Evolutionary conservation across 352 stramenopile genomes (phyloP), one percentile per base, ranked within the genome.

Genomic region (Saprolegnia parasitica): DNA sequence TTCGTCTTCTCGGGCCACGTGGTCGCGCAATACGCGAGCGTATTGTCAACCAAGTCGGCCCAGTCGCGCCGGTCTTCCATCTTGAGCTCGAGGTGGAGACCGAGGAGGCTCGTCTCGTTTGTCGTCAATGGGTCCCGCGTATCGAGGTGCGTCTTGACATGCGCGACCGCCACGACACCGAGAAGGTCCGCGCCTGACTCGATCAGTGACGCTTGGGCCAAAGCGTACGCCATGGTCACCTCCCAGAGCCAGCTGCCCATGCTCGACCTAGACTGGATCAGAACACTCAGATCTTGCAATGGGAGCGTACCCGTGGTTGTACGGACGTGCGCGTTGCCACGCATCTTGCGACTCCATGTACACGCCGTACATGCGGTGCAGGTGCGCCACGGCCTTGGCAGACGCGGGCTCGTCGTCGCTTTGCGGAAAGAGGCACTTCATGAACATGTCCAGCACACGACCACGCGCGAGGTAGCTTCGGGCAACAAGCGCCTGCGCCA

Each of bases 1-100:
- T 70, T 70, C 11, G 63, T 62, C 55, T 70, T 70, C 21, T 70
- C 63, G 35, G 63, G 63, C 63, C 63, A 70, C 46, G 45, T 70
- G 2, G 35, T 21, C 6, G 63, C 62, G 50, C 63, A 70, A 49
- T 55, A 70, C 21, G 42, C 54, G 29, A 70, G 47, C 23, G 63
- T 46, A 46, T 70, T 52, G 39, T 70, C 54, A 6, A 70, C 63
- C 20, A 70, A 46, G n/a, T 35, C 50, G 11, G 63, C 8, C 63
- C 63, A 70, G 37, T 70, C 54, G 11, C 29, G 21, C 20, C 55
- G 49, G 4, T 60, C 54, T 61, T 70, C 63, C 49, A 70, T 63
- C 16, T 61, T 29, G 26, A 70, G 46, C 37, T 70, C 63, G 40
- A 61, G 32, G 4, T 60, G 55, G 16, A 70, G 32, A 4, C 55